phyloP scores from a whole-genome alignment of 306 rosid species.

The Lithocarpus polystachyus region DNA sequence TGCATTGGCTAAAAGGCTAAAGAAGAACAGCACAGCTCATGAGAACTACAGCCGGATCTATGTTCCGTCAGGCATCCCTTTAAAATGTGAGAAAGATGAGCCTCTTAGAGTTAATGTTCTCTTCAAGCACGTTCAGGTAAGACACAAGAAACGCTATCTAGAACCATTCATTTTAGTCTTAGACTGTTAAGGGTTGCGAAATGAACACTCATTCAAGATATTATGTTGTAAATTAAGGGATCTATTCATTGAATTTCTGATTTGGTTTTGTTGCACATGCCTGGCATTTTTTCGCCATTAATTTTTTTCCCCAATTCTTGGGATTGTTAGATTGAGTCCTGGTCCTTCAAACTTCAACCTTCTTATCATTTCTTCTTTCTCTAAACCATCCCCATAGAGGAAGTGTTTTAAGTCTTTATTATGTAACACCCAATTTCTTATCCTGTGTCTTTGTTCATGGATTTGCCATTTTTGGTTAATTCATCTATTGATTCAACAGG shows the following conservation, averaged over 20 bases:
- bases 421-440: neutral
- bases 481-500: constrained; percentile 36
- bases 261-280: neutral
- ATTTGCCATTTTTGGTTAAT: neutral
- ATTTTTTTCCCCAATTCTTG: neutral
- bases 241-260: neutral
- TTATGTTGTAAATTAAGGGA: neutral
- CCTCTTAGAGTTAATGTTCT: constrained; percentile 76
- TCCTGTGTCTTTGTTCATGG: neutral
- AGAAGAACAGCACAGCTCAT: constrained; percentile 53
- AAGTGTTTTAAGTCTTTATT: neutral
- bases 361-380: neutral
- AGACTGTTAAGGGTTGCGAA: neutral
- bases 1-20: constrained; percentile 66
- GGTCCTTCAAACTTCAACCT: neutral
- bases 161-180: neutral
- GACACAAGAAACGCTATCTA: neutral
- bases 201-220: neutral
- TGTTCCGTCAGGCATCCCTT: constrained; percentile 65
- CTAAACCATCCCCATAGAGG: neutral
- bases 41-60: constrained; percentile 72
- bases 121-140: constrained; percentile 72
- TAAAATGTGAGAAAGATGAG: constrained; percentile 50
- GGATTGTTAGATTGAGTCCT: neutral
- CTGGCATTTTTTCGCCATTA: neutral